Conservation (phyloP, 148 eudicot species). For the Chenopodium album region DNA sequence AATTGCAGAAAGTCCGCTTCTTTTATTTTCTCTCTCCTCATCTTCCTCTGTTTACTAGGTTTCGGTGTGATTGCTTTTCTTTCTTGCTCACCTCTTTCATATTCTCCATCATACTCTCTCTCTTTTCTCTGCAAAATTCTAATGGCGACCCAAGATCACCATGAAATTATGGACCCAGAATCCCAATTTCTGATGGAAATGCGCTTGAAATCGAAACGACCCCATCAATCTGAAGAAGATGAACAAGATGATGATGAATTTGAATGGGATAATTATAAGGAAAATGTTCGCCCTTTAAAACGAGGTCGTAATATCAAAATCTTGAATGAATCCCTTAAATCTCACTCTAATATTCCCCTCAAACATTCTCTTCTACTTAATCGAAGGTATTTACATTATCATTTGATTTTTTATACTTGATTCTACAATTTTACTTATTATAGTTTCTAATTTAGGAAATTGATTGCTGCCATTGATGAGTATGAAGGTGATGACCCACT, state of each 20-base stretch:
- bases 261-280: constrained; percentile 89
- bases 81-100: background rate
- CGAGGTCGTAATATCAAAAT: constrained; percentile 73
- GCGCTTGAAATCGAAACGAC: constrained; percentile 39
- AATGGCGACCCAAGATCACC: constrained; percentile 13
- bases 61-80: background rate
- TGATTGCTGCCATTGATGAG: constrained; percentile 65
- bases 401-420: background rate
- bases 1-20: background rate
- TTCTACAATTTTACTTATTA: background rate
- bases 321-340: constrained; percentile 70
- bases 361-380: constrained; percentile 51
- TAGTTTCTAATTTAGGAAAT: constrained; percentile 40
- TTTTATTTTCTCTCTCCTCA: background rate
- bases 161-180: constrained; percentile 58
- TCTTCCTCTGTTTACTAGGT: background rate
- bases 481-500: constrained; percentile 91
- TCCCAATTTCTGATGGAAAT: constrained; percentile 41
- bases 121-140: background rate
- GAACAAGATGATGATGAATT: constrained; percentile 18
- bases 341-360: constrained; percentile 45
- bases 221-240: background rate
- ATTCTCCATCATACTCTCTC: background rate
- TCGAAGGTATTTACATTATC: constrained; percentile 39
- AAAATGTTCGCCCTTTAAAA: constrained; percentile 82